Conservation (phyloP, 306 rosid species). For the Dalbergia oliveri region DNA sequence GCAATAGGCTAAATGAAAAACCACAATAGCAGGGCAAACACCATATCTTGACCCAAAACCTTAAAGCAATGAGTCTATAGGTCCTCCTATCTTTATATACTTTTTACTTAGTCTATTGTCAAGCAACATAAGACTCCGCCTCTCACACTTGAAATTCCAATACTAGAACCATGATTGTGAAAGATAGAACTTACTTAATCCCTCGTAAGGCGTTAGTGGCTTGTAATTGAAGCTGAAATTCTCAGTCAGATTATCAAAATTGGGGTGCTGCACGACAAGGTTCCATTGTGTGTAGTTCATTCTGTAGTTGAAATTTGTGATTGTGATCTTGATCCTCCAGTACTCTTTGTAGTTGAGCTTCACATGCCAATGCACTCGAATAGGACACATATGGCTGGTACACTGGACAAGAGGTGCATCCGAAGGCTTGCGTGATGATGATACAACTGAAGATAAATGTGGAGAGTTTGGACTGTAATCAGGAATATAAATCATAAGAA, state of each 20-base stretch:
- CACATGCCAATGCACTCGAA: slow-evolving; percentile 99
- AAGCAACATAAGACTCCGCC: too few relatives aligned
- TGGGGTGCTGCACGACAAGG: slow-evolving; percentile 96
- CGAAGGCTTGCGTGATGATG: slow-evolving; percentile 61
- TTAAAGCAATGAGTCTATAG: too few relatives aligned
- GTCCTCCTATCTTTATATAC: too few relatives aligned
- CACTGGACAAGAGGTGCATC: slow-evolving; percentile 84
- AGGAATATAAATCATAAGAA: slow-evolving; percentile 28
- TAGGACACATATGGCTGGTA: slow-evolving; percentile 97
- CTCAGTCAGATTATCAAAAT: slow-evolving; percentile 86
- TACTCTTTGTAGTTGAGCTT: slow-evolving; percentile 95
- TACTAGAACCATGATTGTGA: background rate
- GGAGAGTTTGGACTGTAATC: slow-evolving; percentile 71
- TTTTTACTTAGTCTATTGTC: too few relatives aligned
- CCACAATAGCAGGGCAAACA: too few relatives aligned
- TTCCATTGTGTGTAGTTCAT: slow-evolving; percentile 96
- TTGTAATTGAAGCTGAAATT: slow-evolving; percentile 91
- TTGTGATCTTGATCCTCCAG: slow-evolving; percentile 95
- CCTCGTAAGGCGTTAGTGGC: slow-evolving; percentile 87
- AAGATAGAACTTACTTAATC: slow-evolving; percentile 77
- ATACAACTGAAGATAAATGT: slow-evolving; percentile 77
- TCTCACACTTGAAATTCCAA: too few relatives aligned
- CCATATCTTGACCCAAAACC: too few relatives aligned
- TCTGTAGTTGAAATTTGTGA: slow-evolving; percentile 94
- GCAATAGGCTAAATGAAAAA: too few relatives aligned